Conservation (phyloP, 1,284 basidiomycete species). For the Ganoderma sinense region DNA sequence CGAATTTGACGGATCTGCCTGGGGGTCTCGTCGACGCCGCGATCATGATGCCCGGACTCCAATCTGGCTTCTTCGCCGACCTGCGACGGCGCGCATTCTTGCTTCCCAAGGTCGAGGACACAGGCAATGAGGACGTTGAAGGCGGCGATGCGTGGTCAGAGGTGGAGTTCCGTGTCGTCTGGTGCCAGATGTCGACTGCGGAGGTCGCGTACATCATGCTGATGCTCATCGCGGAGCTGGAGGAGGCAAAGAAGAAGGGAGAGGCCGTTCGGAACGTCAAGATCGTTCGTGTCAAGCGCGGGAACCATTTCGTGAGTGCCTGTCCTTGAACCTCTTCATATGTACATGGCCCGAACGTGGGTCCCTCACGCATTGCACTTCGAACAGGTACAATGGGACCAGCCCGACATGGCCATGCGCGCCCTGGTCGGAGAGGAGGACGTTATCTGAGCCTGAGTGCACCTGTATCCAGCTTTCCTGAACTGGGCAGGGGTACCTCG, state of each 20-base stretch:
- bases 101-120: background rate
- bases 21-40: slow-evolving; percentile 18
- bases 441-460: background rate
- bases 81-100: background rate
- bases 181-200: slow-evolving; percentile 23
- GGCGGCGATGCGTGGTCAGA: slow-evolving; percentile 15
- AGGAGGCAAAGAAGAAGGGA: slow-evolving; percentile 10
- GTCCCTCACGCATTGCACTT: background rate
- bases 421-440: slow-evolving; percentile 11
- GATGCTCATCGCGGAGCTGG: slow-evolving; percentile 13
- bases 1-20: slow-evolving; percentile 9
- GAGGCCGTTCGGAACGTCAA: slow-evolving; percentile 14
- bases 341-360: background rate
- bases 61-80: slow-evolving; percentile 1
- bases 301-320: slow-evolving; percentile 27
- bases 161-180: slow-evolving; percentile 22
- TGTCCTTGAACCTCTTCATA: background rate
- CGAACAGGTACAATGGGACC: slow-evolving; percentile 16
- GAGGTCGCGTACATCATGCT: slow-evolving; percentile 15
- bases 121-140: background rate
- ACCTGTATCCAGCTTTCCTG: no score
- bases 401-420: slow-evolving; percentile 11
- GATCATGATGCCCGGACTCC: slow-evolving; percentile 7
- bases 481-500: no score
- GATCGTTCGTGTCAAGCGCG: slow-evolving; percentile 13